Percentiles rank a stretch among this genome's conserved stretches.
Conservation (phyloP, 192 early-diverging fungal species). For the Coemansia sp. region DNA sequence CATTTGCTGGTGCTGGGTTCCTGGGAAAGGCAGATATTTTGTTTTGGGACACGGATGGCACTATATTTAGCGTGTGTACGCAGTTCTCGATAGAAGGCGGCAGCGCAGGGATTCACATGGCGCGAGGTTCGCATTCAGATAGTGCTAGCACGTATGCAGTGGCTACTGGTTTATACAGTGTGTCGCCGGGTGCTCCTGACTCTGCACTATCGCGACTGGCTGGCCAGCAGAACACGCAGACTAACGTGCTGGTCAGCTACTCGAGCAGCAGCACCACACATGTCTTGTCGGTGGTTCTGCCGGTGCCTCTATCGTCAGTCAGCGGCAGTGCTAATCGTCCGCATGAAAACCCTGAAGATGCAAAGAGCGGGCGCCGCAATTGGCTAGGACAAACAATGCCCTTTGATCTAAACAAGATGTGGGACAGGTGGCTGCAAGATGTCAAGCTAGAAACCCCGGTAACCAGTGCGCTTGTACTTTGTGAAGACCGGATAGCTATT, state of each 20-base stretch:
- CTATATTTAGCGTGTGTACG: conserved; percentile 47
- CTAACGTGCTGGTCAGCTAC: conserved; percentile 26
- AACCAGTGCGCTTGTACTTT: conserved; percentile 18
- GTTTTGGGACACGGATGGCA: conserved; percentile 46
- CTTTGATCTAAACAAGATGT: conserved; percentile 27
- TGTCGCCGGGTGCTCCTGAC: conserved; percentile 14
- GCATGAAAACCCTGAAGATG: conserved; percentile 17
- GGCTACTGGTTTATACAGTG: conserved; percentile 8
- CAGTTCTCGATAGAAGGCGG: conserved; percentile 45
- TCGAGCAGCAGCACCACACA: conserved; percentile 25
- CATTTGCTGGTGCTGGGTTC: conserved; percentile 42
- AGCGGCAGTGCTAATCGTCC: conserved; percentile 49
- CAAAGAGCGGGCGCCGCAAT: conserved; percentile 14
- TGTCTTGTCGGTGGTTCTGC: conserved; percentile 30
- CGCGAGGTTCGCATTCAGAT: conserved; percentile 19
- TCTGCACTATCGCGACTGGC: conserved; percentile 14
- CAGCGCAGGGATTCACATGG: conserved; percentile 47
- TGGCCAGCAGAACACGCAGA: neutral
- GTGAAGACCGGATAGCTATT: conserved; percentile 17
- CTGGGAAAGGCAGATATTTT: conserved; percentile 31
- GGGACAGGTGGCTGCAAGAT: conserved; percentile 27
- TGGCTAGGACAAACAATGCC: conserved; percentile 32
- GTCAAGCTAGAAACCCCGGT: conserved; percentile 9
- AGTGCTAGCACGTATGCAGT: conserved; percentile 7
- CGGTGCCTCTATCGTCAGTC: conserved; percentile 39